phyloP scores from a whole-genome alignment of 257 asterid genomes.

The Solanum corneliomulleri region DNA sequence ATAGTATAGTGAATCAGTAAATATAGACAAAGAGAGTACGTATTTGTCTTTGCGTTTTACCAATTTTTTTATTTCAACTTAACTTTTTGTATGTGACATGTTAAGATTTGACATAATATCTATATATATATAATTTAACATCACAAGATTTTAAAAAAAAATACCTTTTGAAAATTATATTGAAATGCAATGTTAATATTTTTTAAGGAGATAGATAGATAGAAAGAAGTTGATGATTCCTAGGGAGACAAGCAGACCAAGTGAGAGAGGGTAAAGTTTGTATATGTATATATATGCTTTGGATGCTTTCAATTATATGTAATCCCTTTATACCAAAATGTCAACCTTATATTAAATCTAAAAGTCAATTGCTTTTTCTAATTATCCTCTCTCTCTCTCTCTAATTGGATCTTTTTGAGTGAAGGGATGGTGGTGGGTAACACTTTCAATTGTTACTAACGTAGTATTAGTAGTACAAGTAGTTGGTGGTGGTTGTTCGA shows the following conservation, averaged over 20 bases:
- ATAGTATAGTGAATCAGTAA: too few relatives aligned
- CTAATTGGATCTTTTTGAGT: slow-evolving; percentile 34
- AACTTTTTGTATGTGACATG: not conserved
- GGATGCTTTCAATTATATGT: slow-evolving; percentile 36
- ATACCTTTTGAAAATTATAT: not conserved
- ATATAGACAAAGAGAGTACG: not conserved
- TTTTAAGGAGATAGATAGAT: not conserved
- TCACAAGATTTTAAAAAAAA: too few relatives aligned
- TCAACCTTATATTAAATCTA: slow-evolving; percentile 41
- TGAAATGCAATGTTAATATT: not conserved
- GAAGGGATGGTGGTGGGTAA: slow-evolving; percentile 45
- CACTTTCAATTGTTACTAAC: not conserved
- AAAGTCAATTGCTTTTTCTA: slow-evolving; percentile 37
- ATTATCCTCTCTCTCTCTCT: not conserved
- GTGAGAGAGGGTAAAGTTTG: not conserved
- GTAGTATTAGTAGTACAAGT: slow-evolving; percentile 7
- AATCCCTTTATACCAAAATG: slow-evolving; percentile 28
- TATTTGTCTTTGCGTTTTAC: too few relatives aligned
- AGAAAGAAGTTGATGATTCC: slow-evolving; percentile 16
- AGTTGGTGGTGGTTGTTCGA: slow-evolving; percentile 5
- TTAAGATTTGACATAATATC: too few relatives aligned
- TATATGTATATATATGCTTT: slow-evolving; percentile 14
- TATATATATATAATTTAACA: too few relatives aligned
- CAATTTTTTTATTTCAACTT: too few relatives aligned
- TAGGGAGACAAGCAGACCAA: slow-evolving; percentile 36